Evolutionary conservation across 208 protist species (phyloP), one percentile per base, ranked within the genome.

Genomic region (Trypanosoma melophagium): DNA sequence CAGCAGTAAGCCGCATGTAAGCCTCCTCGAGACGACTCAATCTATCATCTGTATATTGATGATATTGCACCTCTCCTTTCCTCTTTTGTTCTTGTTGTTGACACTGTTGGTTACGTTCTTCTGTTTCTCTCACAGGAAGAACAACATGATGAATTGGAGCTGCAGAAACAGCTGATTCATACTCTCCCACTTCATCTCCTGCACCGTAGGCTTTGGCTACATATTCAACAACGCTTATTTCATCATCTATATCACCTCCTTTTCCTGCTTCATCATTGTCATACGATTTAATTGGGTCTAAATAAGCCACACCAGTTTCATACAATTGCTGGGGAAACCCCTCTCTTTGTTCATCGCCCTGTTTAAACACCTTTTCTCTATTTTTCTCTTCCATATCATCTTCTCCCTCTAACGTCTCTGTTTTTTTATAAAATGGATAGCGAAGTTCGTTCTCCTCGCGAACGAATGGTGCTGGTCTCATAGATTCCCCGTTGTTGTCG

Each of bases 11-110:
- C 38, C 70, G 70, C n/a, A 78, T 71, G 7, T 84, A 69, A 8
- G 74, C 78, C n/a, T 77, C 61, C 47, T 94, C 89, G 16, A 89
- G 63, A n/a, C 81, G 80, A 3, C 58, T 64, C 24, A 94, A 49
- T 38, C 89, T 84, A 67, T 71, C 64, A 22, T 81, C 62, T 12
- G 57, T 21, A 13, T 58, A n/a, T 19, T 68, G 49, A 17, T 38
- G 28, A 24, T 67, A 4, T 57, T 63, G 21, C 28, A 28, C n/a
- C 19, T 60, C 0, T 53, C 42, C 35, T 49, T 24, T 22, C 12
- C 7, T n/a, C 24, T 22, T 12, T 47, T 24, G 1, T 61, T 5
- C 35, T 12, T 40, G n/a, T 16, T 9, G 13, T 21, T 59, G 19
- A 21, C 28, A 22, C 25, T 7, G n/a, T 24, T 22, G 40, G 2